Base-by-base conservation (phyloP, 805 yeast species). In the Sugiyamaella valdiviana region DNA sequence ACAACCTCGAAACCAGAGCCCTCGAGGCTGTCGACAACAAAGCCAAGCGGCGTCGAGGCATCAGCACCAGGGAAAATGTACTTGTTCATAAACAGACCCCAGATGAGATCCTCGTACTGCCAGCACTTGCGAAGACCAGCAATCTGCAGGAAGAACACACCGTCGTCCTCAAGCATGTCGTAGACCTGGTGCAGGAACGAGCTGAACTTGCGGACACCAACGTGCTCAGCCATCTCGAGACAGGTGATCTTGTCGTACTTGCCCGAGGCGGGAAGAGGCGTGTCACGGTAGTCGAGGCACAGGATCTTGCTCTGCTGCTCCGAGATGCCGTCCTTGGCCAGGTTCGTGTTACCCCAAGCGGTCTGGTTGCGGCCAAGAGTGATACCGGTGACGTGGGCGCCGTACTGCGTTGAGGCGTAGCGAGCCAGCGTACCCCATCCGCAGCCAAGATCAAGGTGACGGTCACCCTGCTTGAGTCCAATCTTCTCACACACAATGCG, bases 41-140 rank as follows among this genome's bases (percentile, higher is more conserved):
- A 89, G 51, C 87, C 87, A 59, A 89, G 77, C 36, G 96, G 96
- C 49, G 96, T 89, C 5, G 95, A 86, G 42, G 96, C 96, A 71
- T 88, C 96, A 45, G 96, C 96, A 70, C 96, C 96, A 39, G 96
- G 96, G 87, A 88, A 88, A 65, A 88, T 83, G 70, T 86, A 88
- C 75, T 86, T 88, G 80, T 89, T 88, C 96, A 88, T 89, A 70
- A 88, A 88, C 65, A 89, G 74, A 60, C 96, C 96, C 96, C 96
- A 88, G 68, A 80, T 75, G 62, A 88, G 76, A 68, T 88, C 96
- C 72, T 88, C 96, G 69, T 86, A 88, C 72, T 88, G 96, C 96
- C 96, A 88, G 51, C 77, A 74, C 72, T 88, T 89, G 73, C 96
- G 81, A 61, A 88, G 71, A 47, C 96, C 96, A 45, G 96, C 90